Base-by-base conservation (phyloP, 2,329 filamentous ascomycete species). In the Neospermospora avenae region DNA sequence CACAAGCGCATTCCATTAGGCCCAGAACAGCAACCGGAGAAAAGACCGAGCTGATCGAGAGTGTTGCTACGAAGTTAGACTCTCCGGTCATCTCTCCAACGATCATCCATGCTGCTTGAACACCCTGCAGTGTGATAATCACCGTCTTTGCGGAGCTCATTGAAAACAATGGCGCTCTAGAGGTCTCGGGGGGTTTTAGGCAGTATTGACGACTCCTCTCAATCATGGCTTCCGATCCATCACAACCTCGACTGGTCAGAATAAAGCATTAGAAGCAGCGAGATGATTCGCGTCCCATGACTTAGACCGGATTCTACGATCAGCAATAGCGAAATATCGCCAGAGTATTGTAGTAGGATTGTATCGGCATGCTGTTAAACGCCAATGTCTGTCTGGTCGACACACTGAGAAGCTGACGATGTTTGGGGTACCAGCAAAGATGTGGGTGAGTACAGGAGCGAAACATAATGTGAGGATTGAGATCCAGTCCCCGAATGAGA, bases 301-400 rank as follows among this genome's bases (percentile, higher is more conserved):
- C 2, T 58, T 67, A 1, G 71, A 66, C 6, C 74, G 68, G 16
- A 74, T 62, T n/a, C 74, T 69, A 3, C 74, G 67, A 60, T 75
- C 74, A 0, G 67, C 44, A 48, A 75, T 74, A 18, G 69, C 69
- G 8, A 70, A 70, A 58, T 77, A 75, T 0, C 73, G 70, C 71
- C 73, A 76, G 16, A 75, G 35, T 11, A 76, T 75, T 0, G 74
- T 73, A 1, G 72, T 76, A 2, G 74, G 74, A 56, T 76, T 75
- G 53, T 70, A 75, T 35, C 66, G 67, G 22, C 65, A 64, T 1
- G 75, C 49, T 13, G 58, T 46, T 13, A 74, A 70, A 57, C 71
- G 67, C 73, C 72, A 75, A n/a, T 39, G 62, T 0, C 70, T 71
- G 16, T 25, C 48, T 54, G 28, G 39, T 18, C 46, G 42, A 3